A percentile compares a stretch with the other conserved stretches of the same genome.
Evolutionary conservation across 2,329 filamentous ascomycete species (phyloP).

Genomic region (Talaromyces sp.): DNA sequence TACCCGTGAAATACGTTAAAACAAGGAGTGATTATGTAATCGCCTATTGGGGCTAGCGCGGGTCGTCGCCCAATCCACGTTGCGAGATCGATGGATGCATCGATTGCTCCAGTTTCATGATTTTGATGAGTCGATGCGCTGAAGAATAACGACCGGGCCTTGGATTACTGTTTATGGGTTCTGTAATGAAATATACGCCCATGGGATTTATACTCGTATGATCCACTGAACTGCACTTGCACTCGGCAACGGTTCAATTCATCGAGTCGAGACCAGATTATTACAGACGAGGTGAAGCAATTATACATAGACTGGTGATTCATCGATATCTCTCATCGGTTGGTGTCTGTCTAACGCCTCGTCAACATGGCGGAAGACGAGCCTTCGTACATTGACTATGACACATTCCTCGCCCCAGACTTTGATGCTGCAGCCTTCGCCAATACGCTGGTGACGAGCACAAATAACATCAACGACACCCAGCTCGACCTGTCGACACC

Average conservation of each 20-base stretch:
- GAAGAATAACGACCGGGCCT: neutral
- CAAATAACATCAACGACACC: slow-evolving; percentile 86
- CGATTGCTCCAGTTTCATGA: neutral
- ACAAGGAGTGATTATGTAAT: neutral
- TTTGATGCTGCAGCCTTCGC: slow-evolving; percentile 82
- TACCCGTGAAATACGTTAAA: too few relatives aligned
- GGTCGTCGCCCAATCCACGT: neutral
- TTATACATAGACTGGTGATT: neutral
- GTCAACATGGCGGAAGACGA: slow-evolving; percentile 31
- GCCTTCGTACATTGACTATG: slow-evolving; percentile 91
- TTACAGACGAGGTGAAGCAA: neutral
- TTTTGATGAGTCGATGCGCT: neutral
- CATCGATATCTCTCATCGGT: neutral
- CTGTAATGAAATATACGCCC: neutral
- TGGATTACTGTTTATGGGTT: neutral
- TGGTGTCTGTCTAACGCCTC: neutral
- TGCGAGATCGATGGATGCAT: neutral
- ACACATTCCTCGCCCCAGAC: slow-evolving; percentile 74
- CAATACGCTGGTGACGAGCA: slow-evolving; percentile 79
- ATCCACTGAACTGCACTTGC: neutral
- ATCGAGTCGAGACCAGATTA: neutral
- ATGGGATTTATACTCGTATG: neutral
- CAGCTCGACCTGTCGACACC: slow-evolving; percentile 91
- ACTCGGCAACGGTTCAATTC: neutral
- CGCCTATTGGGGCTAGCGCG: neutral